Base-by-base conservation (phyloP, 352 stramenopile species). In the Globisporangium nodosum region DNA sequence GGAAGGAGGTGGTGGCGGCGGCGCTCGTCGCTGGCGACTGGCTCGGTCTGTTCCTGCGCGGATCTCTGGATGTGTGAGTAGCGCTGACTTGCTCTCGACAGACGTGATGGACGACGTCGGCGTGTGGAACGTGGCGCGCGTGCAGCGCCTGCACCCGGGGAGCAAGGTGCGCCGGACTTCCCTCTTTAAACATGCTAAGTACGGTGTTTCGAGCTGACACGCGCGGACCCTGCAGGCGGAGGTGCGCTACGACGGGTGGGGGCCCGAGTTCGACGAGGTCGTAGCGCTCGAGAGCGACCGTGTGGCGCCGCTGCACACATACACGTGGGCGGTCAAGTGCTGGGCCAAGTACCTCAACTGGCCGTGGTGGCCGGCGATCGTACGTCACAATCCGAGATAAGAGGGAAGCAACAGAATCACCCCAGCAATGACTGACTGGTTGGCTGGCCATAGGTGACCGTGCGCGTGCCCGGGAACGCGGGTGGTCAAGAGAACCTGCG, bases 331-430 rank as follows among this genome's bases (percentile, higher is more conserved):
- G 9, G 80, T 89, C 58, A 90, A 90, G 63, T 88, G 80, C 58
- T 92, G 82, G 82, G 80, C 78, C 55, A 88, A 87, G 56, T 92
- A 89, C 63, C 69, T 83, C 15, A 92, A 92, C 54, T 92, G 78
- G 78, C 82, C 82, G 3, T 66, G 81, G 54, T 92, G 82, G 82
- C 80, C 82, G 1, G 81, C 78, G 2, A 16, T 92, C 40, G 82
- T 92, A 42, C 24, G 70, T 69, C 8, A 39, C 24, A 27, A 27
- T 27, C 24, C 24, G 24, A 27, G 24, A 27, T 27, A 27, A 27
- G 24, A 27, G 24, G 24, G 24, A 27, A 27, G 24, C 24, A 27
- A 27, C 31, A n/a, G 8, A n/a, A 8, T 3, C 4, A 7, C 30
- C 18, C 13, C 49, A n/a, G 40, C 11, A 31, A 24, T 51, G 18